Evolutionary conservation across 2,329 filamentous ascomycete genomes (phyloP), one percentile per base, ranked within the genome.

Genomic region (Zelopaecilomyces penicillatus): DNA sequence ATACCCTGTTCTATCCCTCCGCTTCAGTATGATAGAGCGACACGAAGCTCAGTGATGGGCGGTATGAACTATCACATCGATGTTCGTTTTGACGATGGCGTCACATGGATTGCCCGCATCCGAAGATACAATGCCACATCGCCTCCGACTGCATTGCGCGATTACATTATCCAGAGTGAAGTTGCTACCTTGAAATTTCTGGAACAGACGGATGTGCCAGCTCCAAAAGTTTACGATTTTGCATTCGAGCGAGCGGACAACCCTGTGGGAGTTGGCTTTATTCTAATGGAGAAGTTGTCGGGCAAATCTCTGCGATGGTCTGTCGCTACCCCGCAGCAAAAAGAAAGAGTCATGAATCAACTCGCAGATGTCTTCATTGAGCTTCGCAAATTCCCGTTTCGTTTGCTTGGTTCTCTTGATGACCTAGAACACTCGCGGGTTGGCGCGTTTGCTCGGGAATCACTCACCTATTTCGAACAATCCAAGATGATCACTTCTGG

Each of bases 31-130:
- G 58, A 67, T 44, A 54, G 52, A 52, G 50, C 50, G 4, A 62
- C 48, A 26, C 57, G 54, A 39, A 61, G 52, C 33, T 62, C 64
- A 5, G 58, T 69, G 0, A 71, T 72, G 63, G 67, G 66, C 2
- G 65, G 66, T 3, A 67, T 65, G 62, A 70, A 72, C 49, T 72
- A 65, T 50, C 65, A 72, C 47, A 50, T 68, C 35, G 61, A 67
- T 33, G 52, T 73, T 41, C 45, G 40, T 5, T 73, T 73, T 47
- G 59, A 68, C 5, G 68, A 72, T 50, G 65, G 65, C 35, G 48
- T 67, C 28, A 56, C 48, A 38, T 72, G 68, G 69, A 56, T 72
- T 2, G 65, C 65, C 12, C 61, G 68, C 9, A 62, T 71, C 39
- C 65, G 64, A 41, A 61, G 63, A 47, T 58, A 53, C 45, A 68